Conservation (phyloP, 2,329 filamentous ascomycete species). For the Stagonosporopsis rhizophila region DNA sequence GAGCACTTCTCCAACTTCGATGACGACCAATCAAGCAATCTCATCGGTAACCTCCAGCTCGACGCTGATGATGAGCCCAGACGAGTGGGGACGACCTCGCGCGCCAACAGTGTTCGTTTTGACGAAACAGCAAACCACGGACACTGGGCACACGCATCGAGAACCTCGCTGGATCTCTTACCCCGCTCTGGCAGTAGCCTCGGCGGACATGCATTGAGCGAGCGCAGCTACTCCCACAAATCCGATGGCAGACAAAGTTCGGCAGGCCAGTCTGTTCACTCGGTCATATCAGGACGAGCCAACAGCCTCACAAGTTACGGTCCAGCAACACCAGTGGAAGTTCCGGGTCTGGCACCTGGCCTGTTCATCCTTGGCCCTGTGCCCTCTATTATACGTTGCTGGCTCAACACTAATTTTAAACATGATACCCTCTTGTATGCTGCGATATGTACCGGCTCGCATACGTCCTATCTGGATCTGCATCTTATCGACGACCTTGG, state of each 20-base stretch:
- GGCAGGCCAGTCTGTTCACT: slow-evolving; percentile 82
- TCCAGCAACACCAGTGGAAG: slow-evolving; percentile 77
- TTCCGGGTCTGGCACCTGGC: slow-evolving; percentile 79
- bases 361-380: slow-evolving; percentile 87
- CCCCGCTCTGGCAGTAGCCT: slow-evolving; percentile 82
- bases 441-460: slow-evolving; percentile 89
- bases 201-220: slow-evolving; percentile 80
- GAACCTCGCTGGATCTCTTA: slow-evolving; percentile 83
- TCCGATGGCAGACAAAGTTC: slow-evolving; percentile 96
- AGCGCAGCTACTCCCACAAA: slow-evolving; percentile 91
- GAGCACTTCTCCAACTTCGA: slow-evolving; percentile 92
- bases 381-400: slow-evolving; percentile 93
- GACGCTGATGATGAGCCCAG: slow-evolving; percentile 88
- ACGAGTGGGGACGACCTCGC: slow-evolving; percentile 83
- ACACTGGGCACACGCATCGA: slow-evolving; percentile 83
- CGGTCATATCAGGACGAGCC: slow-evolving; percentile 77
- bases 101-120: slow-evolving; percentile 96
- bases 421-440: slow-evolving; percentile 90
- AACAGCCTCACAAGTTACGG: slow-evolving; percentile 75
- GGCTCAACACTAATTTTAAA: slow-evolving; percentile 89
- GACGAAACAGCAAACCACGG: slow-evolving; percentile 94
- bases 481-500: slow-evolving; percentile 78
- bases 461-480: slow-evolving; percentile 81
- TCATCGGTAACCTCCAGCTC: slow-evolving; percentile 81
- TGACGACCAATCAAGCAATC: slow-evolving; percentile 81